A percentile compares a stretch with the other conserved stretches of the same genome.
These are phyloP conservation scores for Gautieria morchelliformis DNA, from an alignment of 768 basidiomycete genomes.

Conservation along the genomic window DNA sequence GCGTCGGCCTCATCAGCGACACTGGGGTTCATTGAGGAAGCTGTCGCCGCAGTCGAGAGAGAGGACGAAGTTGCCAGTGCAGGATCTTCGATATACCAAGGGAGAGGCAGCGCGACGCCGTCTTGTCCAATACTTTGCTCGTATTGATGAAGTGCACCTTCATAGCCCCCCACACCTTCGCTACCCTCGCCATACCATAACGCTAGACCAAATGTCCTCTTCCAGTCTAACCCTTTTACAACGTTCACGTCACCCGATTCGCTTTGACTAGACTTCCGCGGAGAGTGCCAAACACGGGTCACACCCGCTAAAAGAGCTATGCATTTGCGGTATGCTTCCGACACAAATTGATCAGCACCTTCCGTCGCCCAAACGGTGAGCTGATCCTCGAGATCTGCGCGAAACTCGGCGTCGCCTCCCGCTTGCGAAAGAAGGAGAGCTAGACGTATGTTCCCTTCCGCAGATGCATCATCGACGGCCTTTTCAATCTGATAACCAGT, in stretches of 20 bases:
- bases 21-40: constrained; percentile 33
- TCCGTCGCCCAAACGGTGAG: constrained; percentile 77
- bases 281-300: constrained; percentile 48
- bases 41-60: constrained; percentile 28
- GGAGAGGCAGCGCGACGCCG: constrained; percentile 37
- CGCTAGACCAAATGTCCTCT: constrained; percentile 80
- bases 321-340: constrained; percentile 59
- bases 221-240: constrained; percentile 81
- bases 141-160: constrained; percentile 59
- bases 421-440: constrained; percentile 86
- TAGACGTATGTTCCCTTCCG: constrained; percentile 71
- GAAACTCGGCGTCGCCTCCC: constrained; percentile 66
- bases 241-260: constrained; percentile 50
- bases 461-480: constrained; percentile 66
- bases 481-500: constrained; percentile 84
- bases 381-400: constrained; percentile 64
- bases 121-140: constrained; percentile 32
- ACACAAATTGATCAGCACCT: constrained; percentile 58
- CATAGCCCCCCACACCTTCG: constrained; percentile 46
- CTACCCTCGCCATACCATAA: constrained; percentile 81
- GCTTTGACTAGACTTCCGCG: constrained; percentile 40
- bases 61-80: constrained; percentile 6
- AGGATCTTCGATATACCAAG: constrained; percentile 42
- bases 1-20: constrained; percentile 40
- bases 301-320: constrained; percentile 82